Evolutionary conservation across 129 eudicot species (phyloP).

Genomic region (Logfia minima): DNA sequence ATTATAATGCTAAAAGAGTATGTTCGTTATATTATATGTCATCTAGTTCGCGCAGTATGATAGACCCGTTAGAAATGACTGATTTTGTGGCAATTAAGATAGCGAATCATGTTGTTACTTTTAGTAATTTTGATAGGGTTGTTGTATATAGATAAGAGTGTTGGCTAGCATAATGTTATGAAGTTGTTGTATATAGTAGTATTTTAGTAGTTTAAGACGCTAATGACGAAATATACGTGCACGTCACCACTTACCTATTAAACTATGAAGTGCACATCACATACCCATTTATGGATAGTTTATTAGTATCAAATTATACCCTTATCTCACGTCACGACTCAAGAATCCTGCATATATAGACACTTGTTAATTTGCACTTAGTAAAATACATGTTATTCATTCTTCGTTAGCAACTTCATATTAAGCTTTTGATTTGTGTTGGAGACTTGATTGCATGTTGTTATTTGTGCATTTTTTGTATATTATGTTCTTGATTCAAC

Average conservation of each 20-base stretch:
- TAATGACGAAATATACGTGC: not conserved
- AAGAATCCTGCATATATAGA: not conserved
- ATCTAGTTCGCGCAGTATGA: not conserved
- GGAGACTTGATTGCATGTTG: conserved; percentile 13
- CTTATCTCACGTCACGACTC: not conserved
- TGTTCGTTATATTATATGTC: not conserved
- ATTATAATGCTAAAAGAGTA: not conserved
- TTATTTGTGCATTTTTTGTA: conserved; percentile 1
- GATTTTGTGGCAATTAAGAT: not conserved
- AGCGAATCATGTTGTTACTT: not conserved
- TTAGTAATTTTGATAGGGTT: conserved; percentile 21
- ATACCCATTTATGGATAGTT: no score
- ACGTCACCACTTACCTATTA: not conserved
- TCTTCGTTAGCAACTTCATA: not conserved
- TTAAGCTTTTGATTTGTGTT: not conserved
- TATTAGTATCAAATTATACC: not conserved
- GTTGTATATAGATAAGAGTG: not conserved
- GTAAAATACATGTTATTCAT: not conserved
- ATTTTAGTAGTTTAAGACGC: not conserved
- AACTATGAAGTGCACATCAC: not conserved
- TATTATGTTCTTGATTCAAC: not conserved
- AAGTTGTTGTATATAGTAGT: not conserved
- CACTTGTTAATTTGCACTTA: not conserved
- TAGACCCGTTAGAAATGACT: not conserved
- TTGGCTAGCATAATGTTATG: not conserved